A percentile compares a stretch with the other conserved stretches of the same genome.
These are phyloP conservation scores for Orobanche coerulescens DNA, from an alignment of 257 asterid genomes.

Conservation along the genomic window DNA sequence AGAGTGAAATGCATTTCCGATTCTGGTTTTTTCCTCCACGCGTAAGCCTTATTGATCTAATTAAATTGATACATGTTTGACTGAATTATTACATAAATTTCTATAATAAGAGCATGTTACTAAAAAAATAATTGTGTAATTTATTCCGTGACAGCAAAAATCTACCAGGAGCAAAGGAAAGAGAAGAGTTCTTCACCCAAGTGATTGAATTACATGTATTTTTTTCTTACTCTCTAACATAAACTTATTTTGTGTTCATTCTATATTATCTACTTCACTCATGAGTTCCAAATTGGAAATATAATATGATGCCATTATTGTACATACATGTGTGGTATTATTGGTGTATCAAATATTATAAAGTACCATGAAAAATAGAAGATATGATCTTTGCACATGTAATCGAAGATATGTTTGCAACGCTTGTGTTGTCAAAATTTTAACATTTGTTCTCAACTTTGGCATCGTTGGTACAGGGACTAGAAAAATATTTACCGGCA, in stretches of 20 bases:
- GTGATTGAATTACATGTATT: conserved; percentile 18
- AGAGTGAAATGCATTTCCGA: conserved; percentile 27
- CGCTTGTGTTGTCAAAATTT: not conserved
- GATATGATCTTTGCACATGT: not conserved
- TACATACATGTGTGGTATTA: no score
- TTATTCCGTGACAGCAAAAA: not conserved
- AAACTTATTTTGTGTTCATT: not conserved
- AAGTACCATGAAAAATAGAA: no score
- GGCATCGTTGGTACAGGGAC: conserved; percentile 14
- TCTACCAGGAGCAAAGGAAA: not conserved
- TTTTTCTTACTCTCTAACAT: not conserved
- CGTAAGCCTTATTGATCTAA: not conserved
- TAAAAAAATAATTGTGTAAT: not conserved
- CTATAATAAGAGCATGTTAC: no score
- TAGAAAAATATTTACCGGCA: conserved; percentile 17
- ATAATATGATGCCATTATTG: no score
- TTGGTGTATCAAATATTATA: no score
- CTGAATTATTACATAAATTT: no score
- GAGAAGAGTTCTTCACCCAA: not conserved
- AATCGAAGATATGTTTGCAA: not conserved
- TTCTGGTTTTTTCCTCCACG: conserved; percentile 5
- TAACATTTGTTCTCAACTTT: not conserved
- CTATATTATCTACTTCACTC: no score
- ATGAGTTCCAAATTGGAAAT: no score
- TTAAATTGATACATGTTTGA: no score